Base-by-base conservation (phyloP, 1,284 basidiomycete genomes). In the Ganoderma boninense region DNA sequence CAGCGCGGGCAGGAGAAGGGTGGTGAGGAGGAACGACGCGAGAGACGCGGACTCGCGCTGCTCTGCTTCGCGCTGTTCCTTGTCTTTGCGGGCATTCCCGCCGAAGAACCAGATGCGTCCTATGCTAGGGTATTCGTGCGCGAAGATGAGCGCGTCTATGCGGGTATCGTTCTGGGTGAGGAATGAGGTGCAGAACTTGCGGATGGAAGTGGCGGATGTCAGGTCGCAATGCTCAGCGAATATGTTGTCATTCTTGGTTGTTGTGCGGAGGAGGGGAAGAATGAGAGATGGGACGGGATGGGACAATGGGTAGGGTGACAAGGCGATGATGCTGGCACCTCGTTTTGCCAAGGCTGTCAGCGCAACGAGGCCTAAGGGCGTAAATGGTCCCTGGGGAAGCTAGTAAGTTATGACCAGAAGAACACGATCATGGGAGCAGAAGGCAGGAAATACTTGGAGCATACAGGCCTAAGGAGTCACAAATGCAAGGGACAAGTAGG, bases 1-100 rank as follows among this genome's bases (percentile, higher is more conserved):
- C 2, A 97, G 83, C 40, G 87, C 85, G 2, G 95, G 95, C 0
- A 97, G 86, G 0, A 97, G 85, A 5, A 95, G 84, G 0, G 95
- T 96, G 10, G 89, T 85, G 20, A 96, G 85, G 63, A 96, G 84
- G 81, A 95, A 97, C 16, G 92, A 91, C n/a, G 90, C 89, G 56
- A 93, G 79, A 0, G 91, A 87, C 1, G 81, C 80, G 0, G 80
- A 78, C 65, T 87, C 86, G 61, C 90, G 82, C 69, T 78, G 76
- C 65, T 77, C 69, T 61, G 83, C 82, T 13, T 80, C 79, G 4
- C 69, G 62, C 40, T 67, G 52, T 69, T 79, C 77, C 69, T 78
- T 72, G 64, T 84, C 83, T 8, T 78, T 78, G 18, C 69, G 46
- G 18, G 69, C 67, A 18, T 68, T 42, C 2, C 70, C 66, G 14